Conservation (phyloP, 2,329 filamentous ascomycete genomes). For the Diplodia corticola region DNA sequence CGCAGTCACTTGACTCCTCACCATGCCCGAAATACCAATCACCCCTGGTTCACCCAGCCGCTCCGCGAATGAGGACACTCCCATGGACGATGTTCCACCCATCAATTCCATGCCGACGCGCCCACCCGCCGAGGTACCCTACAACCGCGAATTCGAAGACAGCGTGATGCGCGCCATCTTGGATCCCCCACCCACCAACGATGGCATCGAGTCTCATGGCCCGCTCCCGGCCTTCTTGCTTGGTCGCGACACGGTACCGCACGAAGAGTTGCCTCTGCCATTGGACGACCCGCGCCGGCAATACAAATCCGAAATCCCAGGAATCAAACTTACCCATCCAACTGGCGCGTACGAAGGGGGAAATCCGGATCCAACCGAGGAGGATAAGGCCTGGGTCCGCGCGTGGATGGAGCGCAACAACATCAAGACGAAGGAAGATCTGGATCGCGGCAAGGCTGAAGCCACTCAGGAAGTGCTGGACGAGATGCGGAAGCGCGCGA, state of each 20-base stretch:
- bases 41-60: constrained; percentile 34
- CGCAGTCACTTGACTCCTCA: background rate
- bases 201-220: constrained; percentile 32
- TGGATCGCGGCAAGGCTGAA: constrained; percentile 36
- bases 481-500: constrained; percentile 35
- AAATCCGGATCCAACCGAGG: constrained; percentile 37
- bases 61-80: constrained; percentile 32
- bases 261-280: constrained; percentile 44
- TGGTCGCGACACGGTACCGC: constrained; percentile 33
- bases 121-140: constrained; percentile 40
- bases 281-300: constrained; percentile 46
- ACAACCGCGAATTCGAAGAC: constrained; percentile 49
- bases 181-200: constrained; percentile 30
- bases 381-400: constrained; percentile 38
- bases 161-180: constrained; percentile 44
- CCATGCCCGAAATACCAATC: constrained; percentile 27
- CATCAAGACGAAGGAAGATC: constrained; percentile 37
- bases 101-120: constrained; percentile 35
- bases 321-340: constrained; percentile 47
- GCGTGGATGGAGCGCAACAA: constrained; percentile 42
- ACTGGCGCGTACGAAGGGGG: constrained; percentile 52
- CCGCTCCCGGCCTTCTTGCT: constrained; percentile 31
- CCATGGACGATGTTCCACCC: constrained; percentile 29
- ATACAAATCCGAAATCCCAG: constrained; percentile 45
- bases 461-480: constrained; percentile 34